Evolutionary conservation across 306 rosid genomes (phyloP).

Genomic region (Inga oerstediana): DNA sequence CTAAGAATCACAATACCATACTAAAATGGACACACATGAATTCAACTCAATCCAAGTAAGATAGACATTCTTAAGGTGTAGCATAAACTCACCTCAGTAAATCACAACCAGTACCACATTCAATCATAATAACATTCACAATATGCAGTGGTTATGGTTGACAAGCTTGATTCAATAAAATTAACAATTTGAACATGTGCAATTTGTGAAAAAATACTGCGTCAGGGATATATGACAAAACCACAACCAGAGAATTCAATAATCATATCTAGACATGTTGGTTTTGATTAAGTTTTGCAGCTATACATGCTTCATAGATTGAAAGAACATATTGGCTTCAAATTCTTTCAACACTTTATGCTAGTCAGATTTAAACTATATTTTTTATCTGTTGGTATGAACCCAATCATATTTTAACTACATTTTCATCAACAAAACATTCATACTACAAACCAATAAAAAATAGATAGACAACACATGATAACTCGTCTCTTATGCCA

Average conservation of each 20-base stretch:
- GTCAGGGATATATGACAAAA: neutral
- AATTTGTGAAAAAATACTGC: neutral
- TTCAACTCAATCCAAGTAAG: too few species aligned
- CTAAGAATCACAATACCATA: too few species aligned
- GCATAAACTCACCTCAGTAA: too few species aligned
- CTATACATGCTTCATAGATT: neutral
- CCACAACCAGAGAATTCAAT: neutral
- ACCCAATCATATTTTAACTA: neutral
- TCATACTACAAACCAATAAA: neutral
- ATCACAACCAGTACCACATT: too few species aligned
- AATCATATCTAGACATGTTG: neutral
- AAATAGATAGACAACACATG: neutral
- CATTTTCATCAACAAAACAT: neutral
- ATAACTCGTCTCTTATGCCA: neutral
- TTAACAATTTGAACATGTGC: too few species aligned
- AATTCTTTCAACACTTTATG: neutral
- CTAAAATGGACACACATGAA: too few species aligned
- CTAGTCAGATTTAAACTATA: neutral
- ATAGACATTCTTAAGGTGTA: too few species aligned
- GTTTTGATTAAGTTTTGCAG: neutral
- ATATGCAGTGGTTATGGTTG: too few species aligned
- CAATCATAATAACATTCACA: too few species aligned
- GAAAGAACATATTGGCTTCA: neutral
- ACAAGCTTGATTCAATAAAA: too few species aligned
- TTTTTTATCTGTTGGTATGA: neutral